A percentile compares a stretch with the other conserved stretches of the same genome.
phyloP scores from a whole-genome alignment of 169 alveolate species.

The Cryptosporidium muris region DNA sequence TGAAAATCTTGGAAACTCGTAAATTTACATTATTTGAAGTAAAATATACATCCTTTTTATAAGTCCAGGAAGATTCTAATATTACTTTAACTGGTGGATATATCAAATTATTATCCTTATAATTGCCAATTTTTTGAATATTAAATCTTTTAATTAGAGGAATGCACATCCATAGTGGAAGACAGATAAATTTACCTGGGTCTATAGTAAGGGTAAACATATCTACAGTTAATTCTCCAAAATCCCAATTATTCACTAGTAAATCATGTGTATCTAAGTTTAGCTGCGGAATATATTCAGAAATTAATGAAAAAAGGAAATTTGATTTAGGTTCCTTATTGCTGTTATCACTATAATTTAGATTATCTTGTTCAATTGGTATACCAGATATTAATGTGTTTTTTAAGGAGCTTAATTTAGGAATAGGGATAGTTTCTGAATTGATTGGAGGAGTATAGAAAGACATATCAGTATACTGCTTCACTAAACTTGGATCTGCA shows the following conservation, averaged over 20 bases:
- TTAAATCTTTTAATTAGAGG: constrained; percentile 18
- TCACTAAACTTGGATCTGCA: constrained; percentile 14
- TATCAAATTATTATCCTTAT: neutral
- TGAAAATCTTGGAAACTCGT: too few relatives aligned
- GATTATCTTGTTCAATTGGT: too few relatives aligned
- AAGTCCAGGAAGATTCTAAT: constrained; percentile 31
- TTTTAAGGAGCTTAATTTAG: neutral
- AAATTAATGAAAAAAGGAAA: too few relatives aligned
- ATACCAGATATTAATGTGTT: too few relatives aligned
- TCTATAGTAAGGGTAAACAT: constrained; percentile 29
- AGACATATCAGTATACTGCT: constrained; percentile 1
- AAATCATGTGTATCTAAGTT: too few relatives aligned
- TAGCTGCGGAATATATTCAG: too few relatives aligned
- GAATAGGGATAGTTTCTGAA: constrained; percentile 12
- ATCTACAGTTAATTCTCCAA: neutral
- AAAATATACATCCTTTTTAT: neutral
- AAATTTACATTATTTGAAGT: too few relatives aligned
- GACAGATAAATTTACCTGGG: constrained; percentile 44
- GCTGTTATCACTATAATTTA: constrained; percentile 1
- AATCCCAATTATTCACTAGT: too few relatives aligned
- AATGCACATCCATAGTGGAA: constrained; percentile 43
- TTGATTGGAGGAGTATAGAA: constrained; percentile 48
- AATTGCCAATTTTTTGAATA: constrained; percentile 1
- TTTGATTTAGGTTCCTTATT: constrained; percentile 2
- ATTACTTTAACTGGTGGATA: constrained; percentile 21